Conservation (phyloP, 768 basidiomycete genomes). For the Trametes maxima region DNA sequence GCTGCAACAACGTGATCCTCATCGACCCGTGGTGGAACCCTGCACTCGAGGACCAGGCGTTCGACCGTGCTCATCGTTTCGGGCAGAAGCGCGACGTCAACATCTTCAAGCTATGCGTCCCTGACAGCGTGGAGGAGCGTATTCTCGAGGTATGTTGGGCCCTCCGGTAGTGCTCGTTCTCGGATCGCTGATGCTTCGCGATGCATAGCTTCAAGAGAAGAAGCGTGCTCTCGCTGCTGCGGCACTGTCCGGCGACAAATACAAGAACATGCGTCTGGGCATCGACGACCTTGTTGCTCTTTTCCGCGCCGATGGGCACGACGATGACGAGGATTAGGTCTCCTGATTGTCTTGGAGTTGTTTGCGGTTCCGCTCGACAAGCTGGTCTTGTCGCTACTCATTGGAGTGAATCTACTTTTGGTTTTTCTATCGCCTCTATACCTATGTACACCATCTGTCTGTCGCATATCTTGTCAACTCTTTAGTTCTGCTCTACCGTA, state of each 20-base stretch:
- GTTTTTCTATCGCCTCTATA: not conserved
- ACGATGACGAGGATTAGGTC: conserved; percentile 54
- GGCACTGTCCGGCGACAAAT: conserved; percentile 85
- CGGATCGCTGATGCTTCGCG: not conserved
- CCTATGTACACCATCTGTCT: not conserved
- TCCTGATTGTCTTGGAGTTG: not conserved
- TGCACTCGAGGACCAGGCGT: conserved; percentile 91
- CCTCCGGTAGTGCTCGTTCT: not conserved
- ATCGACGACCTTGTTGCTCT: conserved; percentile 85
- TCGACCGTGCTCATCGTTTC: conserved; percentile 87
- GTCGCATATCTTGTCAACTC: not conserved
- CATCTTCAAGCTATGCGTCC: conserved; percentile 88
- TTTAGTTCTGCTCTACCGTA: not conserved
- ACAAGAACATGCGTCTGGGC: conserved; percentile 81
- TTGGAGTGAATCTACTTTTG: not conserved
- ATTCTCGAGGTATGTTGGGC: conserved; percentile 60
- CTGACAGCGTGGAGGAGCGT: conserved; percentile 84
- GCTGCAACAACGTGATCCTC: conserved; percentile 92
- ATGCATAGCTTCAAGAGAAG: conserved; percentile 76
- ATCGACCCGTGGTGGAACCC: conserved; percentile 97
- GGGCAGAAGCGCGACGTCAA: conserved; percentile 87
- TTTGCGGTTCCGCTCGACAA: not conserved
- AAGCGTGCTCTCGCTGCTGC: conserved; percentile 86
- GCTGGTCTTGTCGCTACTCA: too few species aligned
- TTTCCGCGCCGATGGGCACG: conserved; percentile 60